Evolutionary conservation across 495 filamentous ascomycete genomes (phyloP).

Genomic region (Penicillium angulare): DNA sequence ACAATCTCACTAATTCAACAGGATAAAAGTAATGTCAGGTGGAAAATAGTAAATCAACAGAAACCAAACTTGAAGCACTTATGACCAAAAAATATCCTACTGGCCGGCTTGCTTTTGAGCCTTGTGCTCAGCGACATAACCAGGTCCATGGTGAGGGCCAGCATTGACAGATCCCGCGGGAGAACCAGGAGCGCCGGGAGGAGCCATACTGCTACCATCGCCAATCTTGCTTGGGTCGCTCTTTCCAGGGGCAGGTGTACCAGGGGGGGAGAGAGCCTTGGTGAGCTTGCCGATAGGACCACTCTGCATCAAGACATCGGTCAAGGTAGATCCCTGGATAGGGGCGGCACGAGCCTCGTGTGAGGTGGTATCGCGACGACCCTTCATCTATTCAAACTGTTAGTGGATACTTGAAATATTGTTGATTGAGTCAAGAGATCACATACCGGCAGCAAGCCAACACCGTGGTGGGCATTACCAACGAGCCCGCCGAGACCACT

Average conservation of each 20-base stretch:
- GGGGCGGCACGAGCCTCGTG: conserved; percentile 15
- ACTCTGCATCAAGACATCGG: conserved; percentile 14
- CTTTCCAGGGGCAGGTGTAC: neutral
- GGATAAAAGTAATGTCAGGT: too few species aligned
- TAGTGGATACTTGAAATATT: neutral
- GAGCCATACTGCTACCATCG: conserved; percentile 2
- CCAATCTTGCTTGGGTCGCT: neutral
- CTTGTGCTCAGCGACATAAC: neutral
- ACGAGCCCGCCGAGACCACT: conserved; percentile 19
- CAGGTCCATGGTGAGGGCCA: conserved; percentile 8
- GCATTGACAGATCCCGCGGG: conserved; percentile 3
- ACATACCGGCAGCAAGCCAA: conserved; percentile 25
- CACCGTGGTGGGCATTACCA: conserved; percentile 20
- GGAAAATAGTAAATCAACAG: neutral
- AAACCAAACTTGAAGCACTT: too few species aligned
- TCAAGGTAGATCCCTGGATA: conserved; percentile 22
- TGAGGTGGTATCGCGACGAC: conserved; percentile 14
- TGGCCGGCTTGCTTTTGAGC: neutral
- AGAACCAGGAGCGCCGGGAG: conserved; percentile 1
- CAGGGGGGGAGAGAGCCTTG: conserved; percentile 12
- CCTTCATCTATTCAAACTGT: conserved; percentile 14
- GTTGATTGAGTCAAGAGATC: neutral
- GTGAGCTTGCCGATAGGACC: conserved; percentile 18
- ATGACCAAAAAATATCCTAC: neutral
- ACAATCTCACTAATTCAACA: neutral